Base-by-base conservation (phyloP, 2,329 filamentous ascomycete species). In the Talaromyces sp. region DNA sequence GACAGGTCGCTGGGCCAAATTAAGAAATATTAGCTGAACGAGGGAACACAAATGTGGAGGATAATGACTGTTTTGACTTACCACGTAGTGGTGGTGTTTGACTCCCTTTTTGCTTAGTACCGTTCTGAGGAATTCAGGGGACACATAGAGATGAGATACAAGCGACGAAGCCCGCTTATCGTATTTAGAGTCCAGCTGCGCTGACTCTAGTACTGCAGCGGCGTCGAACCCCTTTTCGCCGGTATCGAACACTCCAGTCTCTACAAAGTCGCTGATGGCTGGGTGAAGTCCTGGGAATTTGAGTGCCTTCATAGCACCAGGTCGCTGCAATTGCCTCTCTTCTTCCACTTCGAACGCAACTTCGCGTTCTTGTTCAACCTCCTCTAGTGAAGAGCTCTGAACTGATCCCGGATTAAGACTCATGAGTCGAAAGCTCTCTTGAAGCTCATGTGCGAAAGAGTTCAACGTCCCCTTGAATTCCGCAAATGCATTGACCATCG, bases 321-420 rank as follows among this genome's bases (percentile, higher is more conserved):
- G 80, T 29, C 76, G 80, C 65, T 86, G 80, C 1, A 81, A 73
- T 63, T 86, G 79, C 0, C 84, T 81, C 0, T 86, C 78, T 7
- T 78, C 73, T 60, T 88, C 84, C 27, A 60, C 26, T 53, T 60
- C 53, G 6, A 56, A 60, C 4, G 54, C 84, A 0, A 87, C 78
- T 62, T 88, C 85, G 17, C 85, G 74, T 64, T 88, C 84, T 61
- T 79, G 76, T 55, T 80, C 77, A 1, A 81, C 86, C 58, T 89
- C 86, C 54, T 87, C 56, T 6, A 63, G 50, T 1, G 62, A 60
- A 4, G 57, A 59, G 9, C 56, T 53, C 14, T n/a, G 38, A 79
- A 0, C 81, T 0, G 82, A 82, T 0, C 74, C 76, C 56, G 81
- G 21, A 17, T 74, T 3, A 78, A 70, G 29, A 81, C 79, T 41